A percentile compares a stretch with the other conserved stretches of the same genome.
These are phyloP conservation scores for Termitomyces sp. DNA, from an alignment of 768 basidiomycete species.

Conservation along the genomic window DNA sequence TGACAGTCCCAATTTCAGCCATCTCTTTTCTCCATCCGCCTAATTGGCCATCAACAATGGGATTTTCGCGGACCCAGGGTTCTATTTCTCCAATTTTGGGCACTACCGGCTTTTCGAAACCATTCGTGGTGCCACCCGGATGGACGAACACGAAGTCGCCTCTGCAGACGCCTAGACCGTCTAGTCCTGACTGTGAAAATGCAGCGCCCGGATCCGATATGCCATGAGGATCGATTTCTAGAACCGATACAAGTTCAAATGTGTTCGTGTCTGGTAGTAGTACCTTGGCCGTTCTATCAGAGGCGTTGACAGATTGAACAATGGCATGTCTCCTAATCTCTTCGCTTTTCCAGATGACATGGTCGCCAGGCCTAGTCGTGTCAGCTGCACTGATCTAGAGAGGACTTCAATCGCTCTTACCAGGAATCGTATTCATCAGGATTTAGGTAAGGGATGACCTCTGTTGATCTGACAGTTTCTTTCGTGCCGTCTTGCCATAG, in stretches of 20 bases:
- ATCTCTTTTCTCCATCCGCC: constrained; percentile 71
- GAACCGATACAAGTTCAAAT: constrained; percentile 66
- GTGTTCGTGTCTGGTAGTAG: constrained; percentile 47
- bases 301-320: constrained; percentile 72
- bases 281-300: constrained; percentile 65
- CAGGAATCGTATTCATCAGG: constrained; percentile 92
- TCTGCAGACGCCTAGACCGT: constrained; percentile 73
- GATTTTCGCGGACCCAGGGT: constrained; percentile 64
- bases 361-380: constrained; percentile 77
- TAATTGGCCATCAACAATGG: constrained; percentile 44
- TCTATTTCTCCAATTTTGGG: constrained; percentile 85
- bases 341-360: constrained; percentile 80
- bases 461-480: constrained; percentile 54
- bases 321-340: constrained; percentile 60
- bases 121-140: constrained; percentile 63
- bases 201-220: constrained; percentile 43
- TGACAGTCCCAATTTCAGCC: constrained; percentile 53
- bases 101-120: constrained; percentile 60
- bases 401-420: constrained; percentile 32
- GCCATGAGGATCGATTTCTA: constrained; percentile 89
- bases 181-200: constrained; percentile 33
- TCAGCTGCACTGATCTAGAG: constrained; percentile 2
- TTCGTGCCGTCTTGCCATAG: constrained; percentile 85
- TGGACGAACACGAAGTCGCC: constrained; percentile 87
- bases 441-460: constrained; percentile 77